Evolutionary conservation across 169 alveolate species (phyloP), one percentile per base, ranked within the genome.

Genomic region (Amoebophrya sp.): DNA sequence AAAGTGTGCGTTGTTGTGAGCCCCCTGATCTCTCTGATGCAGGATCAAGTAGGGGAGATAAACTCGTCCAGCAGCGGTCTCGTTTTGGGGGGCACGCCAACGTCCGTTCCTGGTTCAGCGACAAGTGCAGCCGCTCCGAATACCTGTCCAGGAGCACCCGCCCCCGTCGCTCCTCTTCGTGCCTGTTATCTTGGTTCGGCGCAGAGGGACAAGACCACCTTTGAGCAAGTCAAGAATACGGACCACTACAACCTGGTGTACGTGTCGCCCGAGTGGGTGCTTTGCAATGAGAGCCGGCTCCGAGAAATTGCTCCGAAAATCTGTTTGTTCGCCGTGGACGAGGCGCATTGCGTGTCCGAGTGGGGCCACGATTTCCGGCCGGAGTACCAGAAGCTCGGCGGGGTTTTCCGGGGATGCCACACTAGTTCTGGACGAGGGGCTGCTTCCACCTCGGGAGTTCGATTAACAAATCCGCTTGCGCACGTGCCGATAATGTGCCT

Each of bases 351-450:
- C 93, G 99, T 99, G 26, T 95, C 99, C 69, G 97, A 98, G 91
- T 99, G 99, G 99, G 99, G 99, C 15, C 96, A 98, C 92, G 99
- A 99, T 91, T 99, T 99, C 92, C 95, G 99, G 89, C 97, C 98
- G 38, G 99, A 98, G 90, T 97, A 97, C 93, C 94, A 95, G 92
- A 94, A 94, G 91, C 92, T 97, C 93, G 95, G 96, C 89, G 95
- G 94, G 89, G 90, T 97, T 16, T 58, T 58, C 34, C 78, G 78
- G 34, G 78, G 78, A 1, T 1, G 5, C 4, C 38, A 10, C 34
- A 18, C 67, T 45, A 18, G 67, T 18, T n/a, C n/a, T n/a, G n/a
- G n/a, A n/a, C n/a, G n/a, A n/a, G n/a, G n/a, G n/a, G n/a, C n/a
- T n/a, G n/a, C n/a, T n/a, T n/a, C n/a, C n/a, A n/a, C n/a, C n/a